These are phyloP conservation scores for Suillus lakei DNA, from an alignment of 768 basidiomycete genomes.

Conservation along the genomic window DNA sequence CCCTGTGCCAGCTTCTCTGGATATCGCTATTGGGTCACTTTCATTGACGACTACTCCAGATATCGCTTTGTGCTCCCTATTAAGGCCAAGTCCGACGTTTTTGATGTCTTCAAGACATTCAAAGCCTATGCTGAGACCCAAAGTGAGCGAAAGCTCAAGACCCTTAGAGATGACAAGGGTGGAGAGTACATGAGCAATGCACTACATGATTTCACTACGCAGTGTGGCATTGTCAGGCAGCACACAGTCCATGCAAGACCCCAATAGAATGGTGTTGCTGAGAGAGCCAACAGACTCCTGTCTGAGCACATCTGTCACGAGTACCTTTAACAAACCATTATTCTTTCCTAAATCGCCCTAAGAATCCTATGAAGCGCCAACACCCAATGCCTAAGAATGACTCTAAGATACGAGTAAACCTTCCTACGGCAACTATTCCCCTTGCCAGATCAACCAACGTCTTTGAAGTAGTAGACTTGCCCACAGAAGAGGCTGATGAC, in stretches of 20 bases:
- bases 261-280: constrained; percentile 35
- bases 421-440: no score
- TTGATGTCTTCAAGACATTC: constrained; percentile 31
- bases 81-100: constrained; percentile 25
- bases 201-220: constrained; percentile 15
- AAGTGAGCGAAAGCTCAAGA: constrained; percentile 17
- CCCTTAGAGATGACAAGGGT: constrained; percentile 28
- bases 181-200: constrained; percentile 28
- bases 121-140: constrained; percentile 36
- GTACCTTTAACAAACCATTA: no score
- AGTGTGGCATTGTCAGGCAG: constrained; percentile 24
- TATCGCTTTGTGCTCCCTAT: constrained; percentile 26
- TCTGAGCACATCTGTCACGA: constrained; percentile 18
- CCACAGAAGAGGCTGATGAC: no score
- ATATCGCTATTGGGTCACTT: constrained; percentile 15
- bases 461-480: no score
- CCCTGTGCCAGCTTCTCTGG: constrained; percentile 13
- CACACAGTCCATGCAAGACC: constrained; percentile 26
- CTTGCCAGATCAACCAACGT: no score
- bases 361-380: no score
- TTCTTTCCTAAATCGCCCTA: no score
- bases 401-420: no score
- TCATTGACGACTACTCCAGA: constrained; percentile 12
- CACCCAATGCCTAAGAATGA: no score
- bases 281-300: constrained; percentile 33